Percentiles rank a stretch among this genome's conserved stretches.
These are phyloP conservation scores for Phytophthora ohioensis DNA, from an alignment of 352 stramenopile species.

Conservation along the genomic window DNA sequence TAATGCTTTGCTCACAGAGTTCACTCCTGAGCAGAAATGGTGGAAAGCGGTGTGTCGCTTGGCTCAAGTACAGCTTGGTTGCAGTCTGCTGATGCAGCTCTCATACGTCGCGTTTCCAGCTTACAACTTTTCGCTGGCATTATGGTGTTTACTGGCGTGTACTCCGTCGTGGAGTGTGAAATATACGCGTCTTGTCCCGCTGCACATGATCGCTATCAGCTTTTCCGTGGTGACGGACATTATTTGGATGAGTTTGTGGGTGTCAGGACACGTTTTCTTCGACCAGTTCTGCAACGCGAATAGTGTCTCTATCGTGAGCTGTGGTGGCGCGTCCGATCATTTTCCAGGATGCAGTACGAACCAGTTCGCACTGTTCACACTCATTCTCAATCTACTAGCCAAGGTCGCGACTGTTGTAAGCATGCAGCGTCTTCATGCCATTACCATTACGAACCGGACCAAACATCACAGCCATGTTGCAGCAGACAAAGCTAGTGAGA, in stretches of 20 bases:
- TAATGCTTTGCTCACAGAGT: slow-evolving; percentile 7
- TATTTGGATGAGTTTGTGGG: slow-evolving; percentile 82
- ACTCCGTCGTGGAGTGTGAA: slow-evolving; percentile 58
- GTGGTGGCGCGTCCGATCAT: slow-evolving; percentile 62
- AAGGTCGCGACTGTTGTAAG: slow-evolving; percentile 55
- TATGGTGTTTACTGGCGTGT: slow-evolving; percentile 74
- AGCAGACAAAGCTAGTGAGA: slow-evolving; percentile 8
- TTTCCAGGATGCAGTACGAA: slow-evolving; percentile 79
- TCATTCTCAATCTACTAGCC: slow-evolving; percentile 65
- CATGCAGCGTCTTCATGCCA: slow-evolving; percentile 58
- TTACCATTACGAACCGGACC: slow-evolving; percentile 23
- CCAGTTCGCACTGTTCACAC: slow-evolving; percentile 70
- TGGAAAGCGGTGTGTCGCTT: slow-evolving; percentile 52
- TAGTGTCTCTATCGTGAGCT: slow-evolving; percentile 72
- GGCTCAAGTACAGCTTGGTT: slow-evolving; percentile 60
- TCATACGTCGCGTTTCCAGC: slow-evolving; percentile 84
- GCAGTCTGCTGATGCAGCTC: slow-evolving; percentile 76
- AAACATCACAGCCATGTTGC: slow-evolving; percentile 32
- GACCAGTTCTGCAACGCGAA: slow-evolving; percentile 73
- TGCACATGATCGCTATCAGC: slow-evolving; percentile 61
- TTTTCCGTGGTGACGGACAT: slow-evolving; percentile 75
- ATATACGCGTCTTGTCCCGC: slow-evolving; percentile 52
- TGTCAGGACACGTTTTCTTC: slow-evolving; percentile 78
- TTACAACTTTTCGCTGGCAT: slow-evolving; percentile 81
- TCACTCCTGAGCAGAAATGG: slow-evolving; percentile 45